phyloP scores from a whole-genome alignment of 306 rosid genomes.

The Dryas drummondii region DNA sequence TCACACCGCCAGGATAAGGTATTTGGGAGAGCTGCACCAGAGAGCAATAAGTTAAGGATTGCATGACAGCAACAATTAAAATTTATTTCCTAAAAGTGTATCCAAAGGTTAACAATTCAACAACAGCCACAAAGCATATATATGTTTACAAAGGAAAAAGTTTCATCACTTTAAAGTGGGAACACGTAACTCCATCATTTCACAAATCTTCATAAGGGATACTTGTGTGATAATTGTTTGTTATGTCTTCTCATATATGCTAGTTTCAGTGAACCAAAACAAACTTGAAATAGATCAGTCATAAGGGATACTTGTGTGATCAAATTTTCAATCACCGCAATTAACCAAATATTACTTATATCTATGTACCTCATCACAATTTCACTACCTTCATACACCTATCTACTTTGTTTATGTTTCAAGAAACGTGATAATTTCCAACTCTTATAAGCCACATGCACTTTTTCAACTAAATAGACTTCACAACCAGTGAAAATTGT shows the following conservation, averaged over 20 bases:
- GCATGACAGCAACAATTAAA: slow-evolving; percentile 4
- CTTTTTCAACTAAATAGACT: not conserved
- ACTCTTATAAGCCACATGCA: not conserved
- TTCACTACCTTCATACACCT: not conserved
- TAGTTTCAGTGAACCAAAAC: not conserved
- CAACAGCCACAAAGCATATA: not conserved
- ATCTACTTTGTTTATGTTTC: not conserved
- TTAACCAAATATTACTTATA: not conserved
- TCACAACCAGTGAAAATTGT: not conserved
- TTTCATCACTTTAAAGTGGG: not conserved
- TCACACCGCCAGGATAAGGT: slow-evolving; percentile 84
- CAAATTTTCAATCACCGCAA: not conserved
- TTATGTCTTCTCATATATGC: not conserved
- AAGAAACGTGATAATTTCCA: not conserved
- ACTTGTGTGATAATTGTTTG: too few relatives aligned
- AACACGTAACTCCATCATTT: not conserved
- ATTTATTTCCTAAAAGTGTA: not conserved
- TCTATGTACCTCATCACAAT: not conserved
- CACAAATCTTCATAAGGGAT: not conserved
- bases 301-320: not conserved
- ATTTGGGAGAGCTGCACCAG: slow-evolving; percentile 59
- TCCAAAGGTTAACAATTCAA: not conserved
- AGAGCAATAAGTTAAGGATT: slow-evolving; percentile 6
- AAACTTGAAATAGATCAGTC: not conserved
- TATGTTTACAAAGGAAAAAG: not conserved